A percentile compares a stretch with the other conserved stretches of the same genome.
These are phyloP conservation scores for Austroboletus niveus DNA, from an alignment of 1,284 basidiomycete genomes.

Conservation along the genomic window DNA sequence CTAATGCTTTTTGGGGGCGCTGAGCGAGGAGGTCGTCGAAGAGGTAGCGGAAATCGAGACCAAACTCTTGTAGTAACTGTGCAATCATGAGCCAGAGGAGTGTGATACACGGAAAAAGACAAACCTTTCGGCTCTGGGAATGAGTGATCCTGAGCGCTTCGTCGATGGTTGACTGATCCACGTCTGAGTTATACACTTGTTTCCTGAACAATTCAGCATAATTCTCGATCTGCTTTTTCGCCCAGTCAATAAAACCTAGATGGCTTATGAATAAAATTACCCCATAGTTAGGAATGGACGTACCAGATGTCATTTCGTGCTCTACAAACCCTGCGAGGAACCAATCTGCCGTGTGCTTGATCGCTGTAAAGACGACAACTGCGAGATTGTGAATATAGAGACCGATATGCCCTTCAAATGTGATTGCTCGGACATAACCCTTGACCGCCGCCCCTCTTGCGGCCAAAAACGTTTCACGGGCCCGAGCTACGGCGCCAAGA, in stretches of 20 bases:
- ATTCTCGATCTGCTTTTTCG: conserved; percentile 79
- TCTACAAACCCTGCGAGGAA: conserved; percentile 95
- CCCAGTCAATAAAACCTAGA: conserved; percentile 92
- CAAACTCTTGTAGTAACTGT: conserved; percentile 88
- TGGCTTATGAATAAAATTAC: conserved; percentile 2
- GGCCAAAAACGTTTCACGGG: conserved; percentile 80
- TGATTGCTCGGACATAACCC: conserved; percentile 78
- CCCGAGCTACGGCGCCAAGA: conserved; percentile 76
- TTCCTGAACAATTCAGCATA: conserved; percentile 87
- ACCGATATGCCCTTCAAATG: conserved; percentile 88
- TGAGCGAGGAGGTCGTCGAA: conserved; percentile 68
- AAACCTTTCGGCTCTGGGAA: conserved; percentile 77
- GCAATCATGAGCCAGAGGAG: not conserved
- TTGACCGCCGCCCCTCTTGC: conserved; percentile 79
- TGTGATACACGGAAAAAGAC: conserved; percentile 12
- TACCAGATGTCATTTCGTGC: conserved; percentile 89
- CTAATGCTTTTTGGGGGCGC: conserved; percentile 38
- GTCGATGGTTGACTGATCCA: conserved; percentile 64
- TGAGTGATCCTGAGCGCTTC: conserved; percentile 77
- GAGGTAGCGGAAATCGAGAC: conserved; percentile 88
- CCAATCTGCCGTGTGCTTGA: conserved; percentile 98
- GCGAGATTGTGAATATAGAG: conserved; percentile 81
- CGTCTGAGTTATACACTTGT: conserved; percentile 87
- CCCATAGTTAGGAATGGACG: conserved; percentile 30
- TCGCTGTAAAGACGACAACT: conserved; percentile 82